phyloP scores from a whole-genome alignment of 495 filamentous ascomycete genomes.

The Neurospora sp. region DNA sequence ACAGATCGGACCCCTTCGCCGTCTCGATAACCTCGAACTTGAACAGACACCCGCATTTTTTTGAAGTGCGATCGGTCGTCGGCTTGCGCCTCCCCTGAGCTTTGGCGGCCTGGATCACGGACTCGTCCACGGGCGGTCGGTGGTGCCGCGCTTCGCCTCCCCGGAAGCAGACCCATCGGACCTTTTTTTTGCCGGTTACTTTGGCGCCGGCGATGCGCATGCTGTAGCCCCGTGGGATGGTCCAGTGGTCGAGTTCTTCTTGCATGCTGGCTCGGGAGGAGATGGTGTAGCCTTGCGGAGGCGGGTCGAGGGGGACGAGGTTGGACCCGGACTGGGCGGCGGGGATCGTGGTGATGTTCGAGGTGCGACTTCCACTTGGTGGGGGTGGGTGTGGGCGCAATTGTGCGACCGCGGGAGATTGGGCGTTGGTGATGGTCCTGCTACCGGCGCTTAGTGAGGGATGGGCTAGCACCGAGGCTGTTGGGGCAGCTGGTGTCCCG shows the following conservation, averaged over 20 bases:
- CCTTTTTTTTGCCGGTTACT: conserved; percentile 24
- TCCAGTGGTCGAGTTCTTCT: conserved; percentile 26
- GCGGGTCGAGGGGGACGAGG: conserved; percentile 22
- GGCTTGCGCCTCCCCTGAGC: conserved; percentile 24
- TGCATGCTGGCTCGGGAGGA: conserved; percentile 24
- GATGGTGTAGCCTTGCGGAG: conserved; percentile 22
- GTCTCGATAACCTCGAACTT: conserved; percentile 29
- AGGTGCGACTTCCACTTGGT: neutral
- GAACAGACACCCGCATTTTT: conserved; percentile 29
- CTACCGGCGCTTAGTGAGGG: neutral
- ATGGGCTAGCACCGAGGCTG: neutral
- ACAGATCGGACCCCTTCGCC: conserved; percentile 19
- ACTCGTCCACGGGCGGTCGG: conserved; percentile 19
- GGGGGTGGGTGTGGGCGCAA: neutral
- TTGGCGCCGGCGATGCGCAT: conserved; percentile 31
- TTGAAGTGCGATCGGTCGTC: conserved; percentile 24
- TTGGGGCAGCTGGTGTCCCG: neutral
- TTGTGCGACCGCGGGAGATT: neutral
- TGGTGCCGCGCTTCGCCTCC: conserved; percentile 27
- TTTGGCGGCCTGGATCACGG: conserved; percentile 17
- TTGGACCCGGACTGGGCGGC: conserved; percentile 1
- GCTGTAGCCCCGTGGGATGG: conserved; percentile 27
- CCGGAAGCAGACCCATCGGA: conserved; percentile 29
- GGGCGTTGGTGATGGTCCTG: neutral
- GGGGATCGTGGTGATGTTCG: neutral